Evolutionary conservation across 257 asterid species (phyloP), one percentile per base, ranked within the genome.

Genomic region (Solanum virginianum): DNA sequence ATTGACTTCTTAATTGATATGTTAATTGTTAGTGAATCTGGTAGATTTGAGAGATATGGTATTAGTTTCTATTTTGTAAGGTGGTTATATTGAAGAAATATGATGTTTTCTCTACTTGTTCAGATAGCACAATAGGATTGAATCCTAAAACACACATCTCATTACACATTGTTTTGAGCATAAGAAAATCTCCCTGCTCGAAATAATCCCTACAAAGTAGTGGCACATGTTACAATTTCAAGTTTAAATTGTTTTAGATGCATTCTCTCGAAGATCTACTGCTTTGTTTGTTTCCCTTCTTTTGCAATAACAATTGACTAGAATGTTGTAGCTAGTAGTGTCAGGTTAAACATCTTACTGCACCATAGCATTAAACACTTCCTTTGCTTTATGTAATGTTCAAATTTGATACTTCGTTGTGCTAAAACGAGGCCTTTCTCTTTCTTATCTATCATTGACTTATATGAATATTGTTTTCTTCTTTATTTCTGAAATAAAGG

Each of bases 121-220:
- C 6, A 4, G 39, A 4, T 36, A 36, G 39, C 4, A 36, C 39
- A 36, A 36, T 11, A 0, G 56, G 14, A 39, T 17, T 15, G 45
- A 39, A 20, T 54, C 83, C 83, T 16, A 36, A 32, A 53, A 22
- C 81, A 36, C 26, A 55, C 88, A 88, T 77, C 53, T 85, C 80
- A 24, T 82, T 14, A 1, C 51, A 86, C 66, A 86, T 80, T 22
- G 84, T 29, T 57, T 53, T 47, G 41, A 0, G 85, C 81, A 88
- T 26, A 26, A 62, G 14, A 13, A 11, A 22, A 83, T 70, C 82
- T 80, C 45, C 62, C 81, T 4, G 8, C 69, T 41, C 49, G 7
- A 83, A 60, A 86, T 5, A 83, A 63, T 24, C 87, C 87, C 24
- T 70, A 66, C 69, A 83, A 39, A 17, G 85, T 81, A 49, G 72